Percentiles rank a stretch among this genome's conserved stretches.
Evolutionary conservation across 192 early-diverging fungal genomes (phyloP).

Genomic region (Obelidium mucronatum): DNA sequence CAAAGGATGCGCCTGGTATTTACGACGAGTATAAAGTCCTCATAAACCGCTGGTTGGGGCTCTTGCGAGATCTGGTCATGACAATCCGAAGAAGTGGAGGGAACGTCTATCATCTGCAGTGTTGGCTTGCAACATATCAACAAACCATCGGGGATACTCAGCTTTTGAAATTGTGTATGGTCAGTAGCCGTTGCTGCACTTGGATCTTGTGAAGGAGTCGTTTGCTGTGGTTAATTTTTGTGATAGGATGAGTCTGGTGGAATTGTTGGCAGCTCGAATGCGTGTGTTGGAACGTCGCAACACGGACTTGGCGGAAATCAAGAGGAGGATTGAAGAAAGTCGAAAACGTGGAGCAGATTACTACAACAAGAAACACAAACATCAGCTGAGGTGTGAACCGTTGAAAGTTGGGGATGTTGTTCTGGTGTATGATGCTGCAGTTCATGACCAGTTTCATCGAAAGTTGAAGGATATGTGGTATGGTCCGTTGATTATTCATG

Average conservation of each 20-base stretch:
- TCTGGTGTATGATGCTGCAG: not conserved
- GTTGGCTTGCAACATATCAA: not conserved
- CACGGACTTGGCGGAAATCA: not conserved
- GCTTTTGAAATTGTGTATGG: not conserved
- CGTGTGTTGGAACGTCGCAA: not conserved
- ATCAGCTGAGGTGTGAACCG: not conserved
- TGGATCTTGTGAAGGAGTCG: not conserved
- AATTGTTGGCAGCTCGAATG: not conserved
- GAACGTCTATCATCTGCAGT: not conserved
- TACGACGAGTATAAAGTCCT: not conserved
- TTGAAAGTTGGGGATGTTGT: not conserved
- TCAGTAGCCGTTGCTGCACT: not conserved
- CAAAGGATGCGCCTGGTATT: not conserved
- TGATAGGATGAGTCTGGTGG: not conserved
- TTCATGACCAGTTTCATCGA: not conserved
- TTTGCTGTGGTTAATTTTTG: conserved; percentile 8
- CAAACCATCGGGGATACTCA: not conserved
- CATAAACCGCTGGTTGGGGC: not conserved
- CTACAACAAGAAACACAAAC: conserved; percentile 1
- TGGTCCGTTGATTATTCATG: not conserved
- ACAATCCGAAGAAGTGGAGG: not conserved
- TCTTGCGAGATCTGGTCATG: not conserved
- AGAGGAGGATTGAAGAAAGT: not conserved
- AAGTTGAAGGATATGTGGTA: conserved; percentile 1
- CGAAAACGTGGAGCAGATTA: not conserved